Conservation (phyloP, 352 stramenopile genomes). For the Phytopythium cucurbitacearum region DNA sequence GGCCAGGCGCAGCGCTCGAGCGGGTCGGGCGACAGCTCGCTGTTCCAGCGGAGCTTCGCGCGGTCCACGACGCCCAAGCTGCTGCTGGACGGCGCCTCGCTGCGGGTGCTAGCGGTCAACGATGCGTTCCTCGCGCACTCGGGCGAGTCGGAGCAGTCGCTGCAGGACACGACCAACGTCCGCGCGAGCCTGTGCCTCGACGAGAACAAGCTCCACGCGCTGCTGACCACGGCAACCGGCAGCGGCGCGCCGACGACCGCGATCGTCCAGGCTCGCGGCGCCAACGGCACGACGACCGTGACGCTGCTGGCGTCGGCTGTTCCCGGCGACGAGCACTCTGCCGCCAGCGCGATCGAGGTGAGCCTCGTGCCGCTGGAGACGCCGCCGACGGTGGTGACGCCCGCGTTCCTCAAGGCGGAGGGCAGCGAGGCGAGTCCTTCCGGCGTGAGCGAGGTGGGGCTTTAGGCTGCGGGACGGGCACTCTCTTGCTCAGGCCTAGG, state of each 20-base stretch:
- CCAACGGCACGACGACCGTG: conserved; percentile 35
- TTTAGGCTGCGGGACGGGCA: conserved; percentile 19
- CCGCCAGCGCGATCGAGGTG: conserved; percentile 49
- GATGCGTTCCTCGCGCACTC: conserved; percentile 46
- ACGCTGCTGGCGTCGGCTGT: conserved; percentile 58
- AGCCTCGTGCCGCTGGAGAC: conserved; percentile 61
- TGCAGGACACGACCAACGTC: conserved; percentile 35
- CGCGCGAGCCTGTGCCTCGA: conserved; percentile 48
- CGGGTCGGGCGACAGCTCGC: too few species aligned
- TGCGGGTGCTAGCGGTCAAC: conserved; percentile 58
- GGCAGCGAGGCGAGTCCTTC: conserved; percentile 52
- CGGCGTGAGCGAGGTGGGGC: conserved; percentile 38
- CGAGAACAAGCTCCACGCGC: conserved; percentile 33
- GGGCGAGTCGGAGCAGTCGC: conserved; percentile 28
- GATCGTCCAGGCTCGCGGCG: conserved; percentile 46
- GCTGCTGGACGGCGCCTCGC: conserved; percentile 35
- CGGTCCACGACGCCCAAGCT: conserved; percentile 56
- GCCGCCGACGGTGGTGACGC: conserved; percentile 7
- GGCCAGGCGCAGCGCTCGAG: conserved; percentile 12
- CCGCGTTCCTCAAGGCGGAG: conserved; percentile 19
- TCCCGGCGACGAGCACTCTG: conserved; percentile 43
- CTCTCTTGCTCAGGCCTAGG: neutral
- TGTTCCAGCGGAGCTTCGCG: conserved; percentile 28
- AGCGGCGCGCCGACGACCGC: conserved; percentile 35
- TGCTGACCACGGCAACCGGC: conserved; percentile 38